Base-by-base conservation (phyloP, 139 green algal species). In the Yamagishiella unicocca region DNA sequence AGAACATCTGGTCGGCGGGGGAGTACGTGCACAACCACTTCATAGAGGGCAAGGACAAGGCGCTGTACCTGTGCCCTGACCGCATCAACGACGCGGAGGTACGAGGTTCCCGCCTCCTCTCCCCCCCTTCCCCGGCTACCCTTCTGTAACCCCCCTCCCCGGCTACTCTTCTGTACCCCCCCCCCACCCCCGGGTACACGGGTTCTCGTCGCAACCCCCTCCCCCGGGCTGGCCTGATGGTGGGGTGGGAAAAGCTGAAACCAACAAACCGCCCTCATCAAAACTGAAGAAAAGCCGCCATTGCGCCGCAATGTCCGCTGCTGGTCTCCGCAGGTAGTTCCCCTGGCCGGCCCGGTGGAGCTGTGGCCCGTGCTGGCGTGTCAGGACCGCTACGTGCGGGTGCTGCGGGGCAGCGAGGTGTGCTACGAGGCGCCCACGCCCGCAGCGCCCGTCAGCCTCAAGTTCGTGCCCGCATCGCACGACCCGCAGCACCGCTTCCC, bases 11-110 rank as follows among this genome's bases (percentile, higher is more conserved):
- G 90, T 85, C 85, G 0, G 82, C 78, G 12, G 90, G 87, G 33
- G 87, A 92, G 53, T 96, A 92, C 81, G 90, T 95, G 40, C 90
- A 98, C 92, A 97, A 96, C 84, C 97, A 98, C 91, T 98, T 99
- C 78, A 87, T 99, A 31, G 97, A 99, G 90, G 96, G 94, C 61
- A 95, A 93, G 90, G 97, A 99, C 94, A 94, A 98, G 81, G 96
- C 98, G 70, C 98, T 99, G 83, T 99, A 98, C 91, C 70, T 98
- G n/a, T 89, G 89, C 27, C 90, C 93, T 21, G 94, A 97, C 87
- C 85, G 87, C 0, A 95, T 97, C 77, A 94, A 94, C 40, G 93
- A 91, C 53, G 88, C 90, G n/a, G 90, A 94, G 87, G 93, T 94
- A 35, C 33, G 29, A 29, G 64, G n/a, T 1, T 38, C n/a, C 25